Base-by-base conservation (phyloP, 1,284 basidiomycete species). In the Anthracocystis panici-leucophaei region DNA sequence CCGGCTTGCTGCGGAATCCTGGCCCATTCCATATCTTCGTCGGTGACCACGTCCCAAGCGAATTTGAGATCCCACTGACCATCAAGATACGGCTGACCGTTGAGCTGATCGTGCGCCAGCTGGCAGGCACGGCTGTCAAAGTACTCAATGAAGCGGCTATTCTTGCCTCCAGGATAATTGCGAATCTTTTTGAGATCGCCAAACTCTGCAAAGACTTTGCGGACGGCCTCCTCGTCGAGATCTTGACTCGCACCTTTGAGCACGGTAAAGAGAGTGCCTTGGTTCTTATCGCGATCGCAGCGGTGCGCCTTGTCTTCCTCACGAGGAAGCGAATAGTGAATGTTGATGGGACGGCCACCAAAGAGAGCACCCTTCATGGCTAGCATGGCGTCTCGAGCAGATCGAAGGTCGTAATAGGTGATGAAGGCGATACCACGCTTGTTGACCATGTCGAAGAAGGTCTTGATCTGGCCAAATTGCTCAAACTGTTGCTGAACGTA, bases 381-480 rank as follows among this genome's bases (percentile, higher is more conserved):
- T 62, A 95, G 93, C 84, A 94, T 89, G 8, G 95, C 95, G 78
- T 91, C 89, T 86, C 96, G 93, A 44, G 96, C 95, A 46, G 93
- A 92, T 67, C 96, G 90, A 20, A 96, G 86, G 85, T 98, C 96
- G 85, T 88, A 97, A 85, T 93, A 99, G 57, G 95, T 98, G 58
- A 98, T 92, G 86, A 99, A 99, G 6, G 96, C 92, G 92, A 99
- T 95, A 20, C 96, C 96, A 66, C 96, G 90, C 35, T 93, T 95
- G 53, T 91, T 89, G 71, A 97, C 93, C 33, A 97, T 88, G 86
- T 99, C 96, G 85, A 97, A 98, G 86, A 95, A 97, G 2, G 93
- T 95, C 87, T 94, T 94, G 87, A 98, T 93, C 84, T 95, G 93
- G 65, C 96, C 96, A 85, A 93, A 93, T 67, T 92, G 90, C 86